Base-by-base conservation (phyloP, 2,329 filamentous ascomycete genomes). In the Ustilaginoidea virens region DNA sequence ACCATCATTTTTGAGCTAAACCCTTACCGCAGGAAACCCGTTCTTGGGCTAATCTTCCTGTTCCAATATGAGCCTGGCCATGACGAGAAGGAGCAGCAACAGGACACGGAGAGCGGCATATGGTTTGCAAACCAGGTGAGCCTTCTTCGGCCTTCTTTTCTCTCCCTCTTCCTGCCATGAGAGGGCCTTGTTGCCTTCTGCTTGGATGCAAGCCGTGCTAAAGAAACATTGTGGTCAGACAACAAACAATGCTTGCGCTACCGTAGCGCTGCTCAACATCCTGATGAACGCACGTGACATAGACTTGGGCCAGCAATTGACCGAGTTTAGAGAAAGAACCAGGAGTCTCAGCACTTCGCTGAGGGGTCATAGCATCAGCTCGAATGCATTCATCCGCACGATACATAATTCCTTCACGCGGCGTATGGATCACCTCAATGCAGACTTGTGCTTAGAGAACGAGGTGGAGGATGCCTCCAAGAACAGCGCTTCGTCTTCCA, bases 71-170 rank as follows among this genome's bases (percentile, higher is more conserved):
- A 72, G 40, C 63, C 68, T 17, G 66, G 61, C 29, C 20, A 35
- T 9, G 52, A 69, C 18, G 61, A 65, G n/a, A 63, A 71, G 49
- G 39, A 68, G 56, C 43, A 69, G 58, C 43, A 62, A 32, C 60
- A 66, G 36, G 59, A 56, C 25, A 57, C 69, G 3, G 30, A 37
- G 3, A 35, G 30, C n/a, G 28, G 30, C 4, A 58, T 96, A 12
- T 98, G 90, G 87, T 96, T 94, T 50, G 85, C 86, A 17, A 94
- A 94, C 44, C 87, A 92, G 57, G 78, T 81, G 47, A 13, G 56
- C 17, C 14, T 9, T n/a, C 16, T 8, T 2, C 19, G 3, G 13
- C n/a, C 16, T 8, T 2, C 19, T 7, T 19, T 12, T 24, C 20
- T 18, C 22, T 25, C 15, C 8, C 17, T 14, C 6, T 14, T 2